Evolutionary conservation across 371 early-diverging fungal genomes (phyloP).

Genomic region (Actinomucor elegans): DNA sequence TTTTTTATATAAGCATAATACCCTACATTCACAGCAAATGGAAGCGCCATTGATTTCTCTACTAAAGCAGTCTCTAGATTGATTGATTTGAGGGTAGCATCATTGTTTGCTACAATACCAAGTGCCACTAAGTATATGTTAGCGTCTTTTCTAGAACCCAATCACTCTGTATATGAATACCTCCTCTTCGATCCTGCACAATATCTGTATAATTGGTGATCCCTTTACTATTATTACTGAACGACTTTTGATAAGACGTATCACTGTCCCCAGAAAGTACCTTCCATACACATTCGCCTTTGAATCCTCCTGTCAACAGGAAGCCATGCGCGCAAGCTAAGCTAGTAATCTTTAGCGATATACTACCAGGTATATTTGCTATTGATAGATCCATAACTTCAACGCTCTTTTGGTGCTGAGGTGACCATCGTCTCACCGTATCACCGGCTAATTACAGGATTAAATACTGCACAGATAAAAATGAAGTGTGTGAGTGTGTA

Average conservation of each 20-base stretch:
- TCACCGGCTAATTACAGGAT: conserved; percentile 56
- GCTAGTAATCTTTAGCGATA: conserved; percentile 55
- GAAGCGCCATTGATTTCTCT: conserved; percentile 36
- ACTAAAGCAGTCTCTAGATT: conserved; percentile 47
- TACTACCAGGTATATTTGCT: conserved; percentile 29
- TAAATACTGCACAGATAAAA: conserved; percentile 5
- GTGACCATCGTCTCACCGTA: conserved; percentile 67
- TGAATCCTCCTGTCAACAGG: conserved; percentile 38
- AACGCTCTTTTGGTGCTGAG: conserved; percentile 45
- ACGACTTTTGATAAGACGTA: too few species aligned
- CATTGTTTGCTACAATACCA: conserved; percentile 61
- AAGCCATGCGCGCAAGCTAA: conserved; percentile 63
- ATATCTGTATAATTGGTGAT: conserved; percentile 72
- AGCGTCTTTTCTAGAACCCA: too few species aligned
- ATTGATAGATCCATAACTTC: conserved; percentile 50
- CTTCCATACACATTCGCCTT: conserved; percentile 46
- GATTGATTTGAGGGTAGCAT: conserved; percentile 51
- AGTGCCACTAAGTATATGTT: too few species aligned
- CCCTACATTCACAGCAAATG: conserved; percentile 73
- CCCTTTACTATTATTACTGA: too few species aligned
- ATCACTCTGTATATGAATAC: too few species aligned
- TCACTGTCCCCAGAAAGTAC: too few species aligned
- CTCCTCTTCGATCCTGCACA: conserved; percentile 34
- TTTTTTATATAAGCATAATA: not conserved
- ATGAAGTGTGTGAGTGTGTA: not conserved